Percentiles rank a stretch among this genome's conserved stretches.
phyloP scores from a whole-genome alignment of 176 grass and related monocot genomes.

The Saccharum officinarum region DNA sequence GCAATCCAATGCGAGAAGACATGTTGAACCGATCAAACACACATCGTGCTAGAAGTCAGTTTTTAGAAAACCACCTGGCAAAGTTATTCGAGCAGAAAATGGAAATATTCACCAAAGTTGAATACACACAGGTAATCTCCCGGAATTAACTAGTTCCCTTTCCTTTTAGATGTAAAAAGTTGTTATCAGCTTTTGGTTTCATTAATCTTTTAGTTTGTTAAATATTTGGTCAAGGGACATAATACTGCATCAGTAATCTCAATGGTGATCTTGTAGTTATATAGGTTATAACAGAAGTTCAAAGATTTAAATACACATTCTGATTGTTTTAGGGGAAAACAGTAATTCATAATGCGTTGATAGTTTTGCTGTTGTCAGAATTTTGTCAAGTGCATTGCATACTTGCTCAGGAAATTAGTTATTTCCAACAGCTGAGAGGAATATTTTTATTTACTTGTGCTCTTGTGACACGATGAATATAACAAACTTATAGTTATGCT shows the following conservation, averaged over 20 bases:
- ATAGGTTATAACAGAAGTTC: not conserved
- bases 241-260: not conserved
- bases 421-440: not conserved
- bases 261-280: not conserved
- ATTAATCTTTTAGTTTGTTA: constrained; percentile 18
- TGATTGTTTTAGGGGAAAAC: not conserved
- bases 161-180: constrained; percentile 19
- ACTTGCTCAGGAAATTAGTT: not conserved
- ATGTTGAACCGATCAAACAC: constrained; percentile 76
- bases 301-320: not conserved
- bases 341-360: not conserved
- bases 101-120: constrained; percentile 99
- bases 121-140: constrained; percentile 83
- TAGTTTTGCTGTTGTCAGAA: not conserved
- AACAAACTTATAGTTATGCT: not conserved
- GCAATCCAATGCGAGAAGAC: constrained; percentile 86
- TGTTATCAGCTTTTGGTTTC: constrained; percentile 16
- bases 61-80: constrained; percentile 98
- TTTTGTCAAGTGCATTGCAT: not conserved
- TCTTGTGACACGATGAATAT: not conserved
- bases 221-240: constrained; percentile 6
- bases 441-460: not conserved
- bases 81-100: constrained; percentile 99
- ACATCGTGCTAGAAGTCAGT: constrained; percentile 82
- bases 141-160: constrained; percentile 17